Base-by-base conservation (phyloP, 371 early-diverging fungal species). In the Batkoa obscura region DNA sequence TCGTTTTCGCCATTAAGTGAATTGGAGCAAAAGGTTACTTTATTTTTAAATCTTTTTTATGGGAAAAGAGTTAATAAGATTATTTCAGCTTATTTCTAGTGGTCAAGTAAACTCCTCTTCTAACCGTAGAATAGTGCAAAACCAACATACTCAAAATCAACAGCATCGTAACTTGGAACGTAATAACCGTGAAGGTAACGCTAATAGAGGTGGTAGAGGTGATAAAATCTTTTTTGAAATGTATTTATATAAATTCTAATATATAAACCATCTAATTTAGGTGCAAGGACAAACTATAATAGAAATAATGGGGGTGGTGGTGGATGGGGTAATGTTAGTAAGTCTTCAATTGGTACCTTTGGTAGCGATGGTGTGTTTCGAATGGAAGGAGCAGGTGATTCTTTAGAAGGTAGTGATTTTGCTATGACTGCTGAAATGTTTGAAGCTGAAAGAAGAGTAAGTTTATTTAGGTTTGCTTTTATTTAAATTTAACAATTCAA, bases 1-100 rank as follows among this genome's bases (percentile, higher is more conserved):
- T 75, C 83, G n/a, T 65, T 75, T 50, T 69, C 72, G 4, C 72
- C 74, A 41, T 55, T 77, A 50, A 69, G 82, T 30, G 80, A 79
- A 43, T 69, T 72, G 52, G 87, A 87, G 64, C 71, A 76, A 50
- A 79, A 80, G 74, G 78, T 83, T 71, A 60, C 46, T 38, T 15
- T 39, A 17, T 37, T 30, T 37, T 39, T 8, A 42, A 42, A 10
- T 41, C 9, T n/a, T 32, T 49, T 30, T 3, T 23, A 35, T n/a
- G 4, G 33, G 32, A 46, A 31, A 49, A 35, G 15, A 33, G 6
- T 49, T 49, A 41, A 41, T 41, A 41, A 6, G 6, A n/a, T n/a
- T 41, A 9, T 38, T 42, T 34, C 4, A 74, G 73, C 60, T 77
- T 36, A 63, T 75, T 41, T 59, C 74, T 50, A 59, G 55, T 54